These are phyloP conservation scores for Aspergillus niger DNA, from an alignment of 2,329 filamentous ascomycete species.

Conservation along the genomic window DNA sequence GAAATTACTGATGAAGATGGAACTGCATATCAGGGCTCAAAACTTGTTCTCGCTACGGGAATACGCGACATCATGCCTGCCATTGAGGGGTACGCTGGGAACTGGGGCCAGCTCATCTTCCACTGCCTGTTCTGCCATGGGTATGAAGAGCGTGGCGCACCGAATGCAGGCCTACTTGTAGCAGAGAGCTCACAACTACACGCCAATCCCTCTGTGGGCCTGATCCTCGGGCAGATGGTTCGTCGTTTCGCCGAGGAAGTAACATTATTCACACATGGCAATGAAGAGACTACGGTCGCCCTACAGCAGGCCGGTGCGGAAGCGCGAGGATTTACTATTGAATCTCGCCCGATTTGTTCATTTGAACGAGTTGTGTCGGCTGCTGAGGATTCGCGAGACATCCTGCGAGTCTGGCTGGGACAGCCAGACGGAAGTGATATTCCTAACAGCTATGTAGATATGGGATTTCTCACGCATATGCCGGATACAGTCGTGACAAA, in stretches of 20 bases:
- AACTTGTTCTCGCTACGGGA: constrained; percentile 59
- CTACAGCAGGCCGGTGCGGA: background rate
- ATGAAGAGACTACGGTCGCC: constrained; percentile 32
- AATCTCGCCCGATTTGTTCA: background rate
- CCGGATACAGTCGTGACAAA: constrained; percentile 7
- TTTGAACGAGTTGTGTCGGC: background rate
- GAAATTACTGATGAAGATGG: constrained; percentile 48
- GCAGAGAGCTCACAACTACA: constrained; percentile 40
- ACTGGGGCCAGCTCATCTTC: constrained; percentile 49
- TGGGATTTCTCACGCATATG: background rate
- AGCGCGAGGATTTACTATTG: background rate
- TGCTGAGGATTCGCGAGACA: background rate
- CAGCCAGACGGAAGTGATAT: background rate
- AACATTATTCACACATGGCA: constrained; percentile 57
- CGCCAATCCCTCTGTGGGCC: background rate
- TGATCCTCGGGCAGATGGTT: constrained; percentile 36
- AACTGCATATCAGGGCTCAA: constrained; percentile 50
- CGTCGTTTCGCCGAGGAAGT: constrained; percentile 47
- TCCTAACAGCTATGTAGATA: background rate
- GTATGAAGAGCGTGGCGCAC: constrained; percentile 15
- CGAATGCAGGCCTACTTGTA: constrained; percentile 15
- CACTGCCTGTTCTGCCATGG: constrained; percentile 21
- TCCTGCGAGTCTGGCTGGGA: background rate
- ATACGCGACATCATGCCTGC: constrained; percentile 54
- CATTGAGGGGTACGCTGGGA: constrained; percentile 57